Evolutionary conservation across 2,329 filamentous ascomycete species (phyloP), one percentile per base, ranked within the genome.

Genomic region (Endothia cerciana): DNA sequence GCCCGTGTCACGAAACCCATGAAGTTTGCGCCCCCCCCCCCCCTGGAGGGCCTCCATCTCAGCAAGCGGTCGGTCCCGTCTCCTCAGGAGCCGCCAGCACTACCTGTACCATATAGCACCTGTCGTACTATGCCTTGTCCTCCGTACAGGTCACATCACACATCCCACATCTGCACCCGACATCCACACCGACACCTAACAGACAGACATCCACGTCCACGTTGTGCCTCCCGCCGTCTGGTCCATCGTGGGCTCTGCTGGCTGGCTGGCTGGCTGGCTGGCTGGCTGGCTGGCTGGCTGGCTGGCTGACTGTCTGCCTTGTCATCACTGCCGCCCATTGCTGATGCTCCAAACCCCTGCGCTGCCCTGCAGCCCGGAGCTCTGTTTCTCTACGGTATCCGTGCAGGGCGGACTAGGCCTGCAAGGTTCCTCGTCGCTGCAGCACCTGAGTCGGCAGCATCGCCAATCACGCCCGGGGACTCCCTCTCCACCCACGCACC

Each of bases 401-500:
- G 57, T 47, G 56, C 41, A 62, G 64, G 65, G 65, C 65, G 59
- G 25, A 64, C 65, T 66, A 64, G 62, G 36, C 56, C 38, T 60
- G 45, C 61, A 51, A 40, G 43, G 56, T 62, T 62, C 47, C 41
- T 51, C 15, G 36, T 59, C 25, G 19, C 62, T 59, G 55, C 55
- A 61, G 64, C 47, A 56, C 60, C 51, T 60, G 66, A 57, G 55
- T 53, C 41, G 28, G 30, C 60, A 45, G 43, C 43, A 63, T 65
- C 55, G 60, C 63, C 59, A 63, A 60, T 65, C 65, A 65, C 41
- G 53, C 59, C 33, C n/a, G 36, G 28, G 45, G 40, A 51, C 22
- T 36, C 25, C 22, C 65, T 58, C 65, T 51, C 65, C 65, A 62
- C 65, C n/a, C 55, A 60, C 63, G 62, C 63, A 63, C 59, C 63